Conservation (phyloP, 805 yeast genomes). For the Metschnikowia reukaufii region DNA sequence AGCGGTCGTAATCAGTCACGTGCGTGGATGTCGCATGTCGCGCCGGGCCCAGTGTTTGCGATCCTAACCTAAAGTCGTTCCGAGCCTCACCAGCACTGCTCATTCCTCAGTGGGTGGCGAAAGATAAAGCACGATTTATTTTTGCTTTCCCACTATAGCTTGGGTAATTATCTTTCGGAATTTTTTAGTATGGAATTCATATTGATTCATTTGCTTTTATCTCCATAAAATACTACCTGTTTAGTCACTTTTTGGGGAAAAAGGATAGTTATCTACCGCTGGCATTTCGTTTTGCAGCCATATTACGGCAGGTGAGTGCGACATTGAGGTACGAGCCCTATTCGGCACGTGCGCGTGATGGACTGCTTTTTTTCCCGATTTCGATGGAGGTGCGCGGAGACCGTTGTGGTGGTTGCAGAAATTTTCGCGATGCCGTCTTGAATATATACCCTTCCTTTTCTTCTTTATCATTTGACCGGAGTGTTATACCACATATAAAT, state of each 20-base stretch:
- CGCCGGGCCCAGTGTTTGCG: not conserved
- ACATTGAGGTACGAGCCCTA: constrained; percentile 11
- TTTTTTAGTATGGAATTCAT: no score
- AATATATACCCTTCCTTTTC: constrained; percentile 1
- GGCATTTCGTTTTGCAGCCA: constrained; percentile 6
- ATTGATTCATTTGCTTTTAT: no score
- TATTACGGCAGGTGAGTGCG: not conserved
- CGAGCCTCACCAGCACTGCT: not conserved
- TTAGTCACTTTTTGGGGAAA: not conserved
- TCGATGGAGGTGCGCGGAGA: constrained; percentile 2
- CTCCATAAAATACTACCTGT: no score
- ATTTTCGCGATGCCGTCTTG: constrained; percentile 13
- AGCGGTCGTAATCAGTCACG: constrained; percentile 4
- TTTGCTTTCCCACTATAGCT: no score
- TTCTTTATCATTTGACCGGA: constrained; percentile 71
- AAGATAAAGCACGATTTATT: no score
- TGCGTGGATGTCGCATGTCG: constrained; percentile 14
- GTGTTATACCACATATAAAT: constrained; percentile 55
- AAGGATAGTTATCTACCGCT: not conserved
- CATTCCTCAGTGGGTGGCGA: not conserved
- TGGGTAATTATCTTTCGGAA: no score
- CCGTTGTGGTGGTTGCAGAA: constrained; percentile 13
- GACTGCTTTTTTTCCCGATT: constrained; percentile 11
- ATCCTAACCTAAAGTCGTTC: not conserved
- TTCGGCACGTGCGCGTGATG: constrained; percentile 14